Evolutionary conservation across 2,329 filamentous ascomycete genomes (phyloP).

Genomic region (Epichloe glyceriae): DNA sequence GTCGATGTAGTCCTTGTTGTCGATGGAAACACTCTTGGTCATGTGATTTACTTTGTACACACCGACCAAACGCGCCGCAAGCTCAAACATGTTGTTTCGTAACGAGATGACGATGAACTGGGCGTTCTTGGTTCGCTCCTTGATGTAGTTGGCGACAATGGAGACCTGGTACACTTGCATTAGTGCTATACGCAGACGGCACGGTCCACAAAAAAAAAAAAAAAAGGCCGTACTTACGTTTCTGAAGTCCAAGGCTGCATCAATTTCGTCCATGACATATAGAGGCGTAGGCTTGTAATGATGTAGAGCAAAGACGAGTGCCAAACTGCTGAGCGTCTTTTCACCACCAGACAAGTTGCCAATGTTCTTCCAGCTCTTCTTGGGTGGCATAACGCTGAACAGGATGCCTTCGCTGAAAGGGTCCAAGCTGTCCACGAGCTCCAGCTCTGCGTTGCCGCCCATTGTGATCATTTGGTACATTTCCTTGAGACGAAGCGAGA

Average conservation of each 20-base stretch:
- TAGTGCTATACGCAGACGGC: background rate
- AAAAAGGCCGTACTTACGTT: constrained; percentile 56
- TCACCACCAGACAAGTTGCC: constrained; percentile 90
- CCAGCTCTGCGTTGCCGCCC: constrained; percentile 95
- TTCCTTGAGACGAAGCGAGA: constrained; percentile 90
- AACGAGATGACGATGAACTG: constrained; percentile 98
- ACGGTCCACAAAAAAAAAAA: background rate
- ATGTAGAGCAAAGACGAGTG: constrained; percentile 93
- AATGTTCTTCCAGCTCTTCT: constrained; percentile 99
- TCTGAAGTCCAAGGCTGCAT: constrained; percentile 92
- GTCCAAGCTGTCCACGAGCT: constrained; percentile 90
- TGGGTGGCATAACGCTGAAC: constrained; percentile 97
- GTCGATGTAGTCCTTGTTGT: constrained; percentile 65
- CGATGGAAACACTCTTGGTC: constrained; percentile 83
- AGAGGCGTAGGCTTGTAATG: constrained; percentile 96
- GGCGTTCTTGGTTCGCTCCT: constrained; percentile 96
- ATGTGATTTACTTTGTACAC: constrained; percentile 99
- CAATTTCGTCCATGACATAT: constrained; percentile 99
- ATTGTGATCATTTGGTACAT: constrained; percentile 99
- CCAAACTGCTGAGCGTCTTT: constrained; percentile 88
- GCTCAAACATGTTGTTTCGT: constrained; percentile 99
- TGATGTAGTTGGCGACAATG: constrained; percentile 97
- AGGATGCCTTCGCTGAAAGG: constrained; percentile 94
- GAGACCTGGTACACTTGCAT: constrained; percentile 51
- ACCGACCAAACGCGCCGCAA: constrained; percentile 86